Percentiles rank a stretch among this genome's conserved stretches.
phyloP scores from a whole-genome alignment of 2,329 filamentous ascomycete species.

The Fusarium falciforme region DNA sequence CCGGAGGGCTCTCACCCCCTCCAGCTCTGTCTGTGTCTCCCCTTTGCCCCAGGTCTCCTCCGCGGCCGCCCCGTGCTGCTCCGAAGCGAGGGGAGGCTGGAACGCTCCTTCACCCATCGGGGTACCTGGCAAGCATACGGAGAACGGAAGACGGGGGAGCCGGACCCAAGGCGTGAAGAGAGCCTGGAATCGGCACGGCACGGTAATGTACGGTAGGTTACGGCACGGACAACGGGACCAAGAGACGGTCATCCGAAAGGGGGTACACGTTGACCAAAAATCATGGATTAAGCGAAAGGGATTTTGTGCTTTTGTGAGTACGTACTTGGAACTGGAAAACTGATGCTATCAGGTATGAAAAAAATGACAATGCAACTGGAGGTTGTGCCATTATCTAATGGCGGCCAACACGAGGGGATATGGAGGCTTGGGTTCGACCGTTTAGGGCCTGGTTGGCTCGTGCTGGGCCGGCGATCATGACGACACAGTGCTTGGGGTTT shows the following conservation, averaged over 20 bases:
- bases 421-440: slow-evolving; percentile 17
- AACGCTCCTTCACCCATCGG: not conserved
- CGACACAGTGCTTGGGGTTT: slow-evolving; percentile 28
- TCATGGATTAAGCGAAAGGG: not conserved
- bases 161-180: not conserved
- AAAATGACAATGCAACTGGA: slow-evolving; percentile 5
- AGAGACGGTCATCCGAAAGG: not conserved
- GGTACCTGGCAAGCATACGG: slow-evolving; percentile 1
- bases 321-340: slow-evolving; percentile 7
- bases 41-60: not conserved
- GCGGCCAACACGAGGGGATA: slow-evolving; percentile 15
- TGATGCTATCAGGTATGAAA: slow-evolving; percentile 5
- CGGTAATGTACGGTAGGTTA: slow-evolving; percentile 27
- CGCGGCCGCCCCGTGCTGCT: slow-evolving; percentile 30
- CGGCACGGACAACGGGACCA: slow-evolving; percentile 1
- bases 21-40: slow-evolving; percentile 1
- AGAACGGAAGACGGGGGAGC: slow-evolving; percentile 2
- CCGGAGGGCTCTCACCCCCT: slow-evolving; percentile 14
- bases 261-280: not conserved
- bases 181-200: slow-evolving; percentile 8
- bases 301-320: not conserved
- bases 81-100: slow-evolving; percentile 18
- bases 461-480: slow-evolving; percentile 39
- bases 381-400: slow-evolving; percentile 2
- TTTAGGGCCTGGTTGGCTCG: slow-evolving; percentile 10